Conservation (phyloP, 345 rosid species). For the Moringa oleifera region DNA sequence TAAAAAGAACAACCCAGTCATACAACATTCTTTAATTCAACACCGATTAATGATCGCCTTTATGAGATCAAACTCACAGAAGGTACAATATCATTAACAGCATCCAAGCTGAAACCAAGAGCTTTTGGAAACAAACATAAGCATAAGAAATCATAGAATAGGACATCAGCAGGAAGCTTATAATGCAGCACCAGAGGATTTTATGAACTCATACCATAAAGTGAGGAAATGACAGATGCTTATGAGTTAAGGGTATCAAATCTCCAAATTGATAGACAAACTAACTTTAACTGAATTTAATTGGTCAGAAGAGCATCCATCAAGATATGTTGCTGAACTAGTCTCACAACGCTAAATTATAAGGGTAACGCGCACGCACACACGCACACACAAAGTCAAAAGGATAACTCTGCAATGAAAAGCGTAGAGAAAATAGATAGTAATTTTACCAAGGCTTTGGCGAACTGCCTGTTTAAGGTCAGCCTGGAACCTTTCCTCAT, state of each 20-base stretch:
- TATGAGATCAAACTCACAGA: background rate
- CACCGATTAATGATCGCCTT: background rate
- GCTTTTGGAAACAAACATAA: background rate
- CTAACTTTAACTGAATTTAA: too few species aligned
- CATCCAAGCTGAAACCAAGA: background rate
- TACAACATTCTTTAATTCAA: too few species aligned
- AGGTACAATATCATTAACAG: background rate
- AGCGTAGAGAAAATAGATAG: constrained; percentile 1
- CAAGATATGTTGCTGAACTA: too few species aligned
- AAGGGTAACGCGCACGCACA: too few species aligned
- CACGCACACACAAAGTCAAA: background rate
- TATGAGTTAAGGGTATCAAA: background rate
- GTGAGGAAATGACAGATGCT: background rate
- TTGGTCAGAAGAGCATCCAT: background rate
- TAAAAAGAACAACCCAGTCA: too few species aligned
- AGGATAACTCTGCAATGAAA: constrained; percentile 5
- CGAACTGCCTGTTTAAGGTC: constrained; percentile 75
- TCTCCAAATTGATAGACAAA: background rate
- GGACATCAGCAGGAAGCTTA: background rate
- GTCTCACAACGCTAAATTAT: background rate
- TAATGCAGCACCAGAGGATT: background rate
- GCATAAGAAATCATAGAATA: background rate
- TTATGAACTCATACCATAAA: background rate
- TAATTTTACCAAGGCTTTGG: constrained; percentile 79
- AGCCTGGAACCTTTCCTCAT: constrained; percentile 93